Evolutionary conservation across 352 stramenopile genomes (phyloP), one percentile per base, ranked within the genome.

Genomic region (Bremia lactucae): DNA sequence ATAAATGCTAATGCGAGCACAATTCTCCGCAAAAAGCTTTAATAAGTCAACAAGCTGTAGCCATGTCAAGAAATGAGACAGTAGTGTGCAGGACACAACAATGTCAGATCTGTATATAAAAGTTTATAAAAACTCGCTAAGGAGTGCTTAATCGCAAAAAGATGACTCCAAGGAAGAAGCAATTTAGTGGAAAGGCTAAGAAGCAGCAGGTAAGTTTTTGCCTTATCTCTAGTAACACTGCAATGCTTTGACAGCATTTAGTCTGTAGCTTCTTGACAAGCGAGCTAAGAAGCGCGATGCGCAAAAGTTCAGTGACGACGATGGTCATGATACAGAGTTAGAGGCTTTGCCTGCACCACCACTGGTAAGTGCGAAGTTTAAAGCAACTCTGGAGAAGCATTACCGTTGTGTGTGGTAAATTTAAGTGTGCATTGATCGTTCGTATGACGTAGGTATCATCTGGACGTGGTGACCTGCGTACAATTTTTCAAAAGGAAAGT

Each of bases 151-250:
- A n/a, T n/a, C n/a, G n/a, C n/a, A n/a, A n/a, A 13, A 11, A 24
- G 15, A 75, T 73, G 60, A 16, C 60, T 34, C 57, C 66, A 15
- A 51, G 68, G 46, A 85, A 79, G 62, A 88, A 78, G 59, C 79
- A 75, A n/a, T 91, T 91, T 46, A 88, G 75, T 43, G 76, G 74
- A 51, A 91, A 91, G 46, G 75, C 74, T 48, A 91, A 91, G 72
- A 91, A 91, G 63, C 74, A 87, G 47, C 79, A 91, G 69, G 76
- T 83, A 18, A 20, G 20, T 2, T 31, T 6, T 40, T 26, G 44
- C 40, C 26, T n/a, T n/a, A n/a, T n/a, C n/a, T n/a, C n/a, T n/a
- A n/a, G n/a, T n/a, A n/a, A n/a, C n/a, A n/a, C n/a, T n/a, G n/a
- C n/a, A n/a, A n/a, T n/a, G n/a, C n/a, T n/a, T n/a, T n/a, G n/a